Evolutionary conservation across 345 rosid species (phyloP).

Genomic region (Toxicodendron radicans): DNA sequence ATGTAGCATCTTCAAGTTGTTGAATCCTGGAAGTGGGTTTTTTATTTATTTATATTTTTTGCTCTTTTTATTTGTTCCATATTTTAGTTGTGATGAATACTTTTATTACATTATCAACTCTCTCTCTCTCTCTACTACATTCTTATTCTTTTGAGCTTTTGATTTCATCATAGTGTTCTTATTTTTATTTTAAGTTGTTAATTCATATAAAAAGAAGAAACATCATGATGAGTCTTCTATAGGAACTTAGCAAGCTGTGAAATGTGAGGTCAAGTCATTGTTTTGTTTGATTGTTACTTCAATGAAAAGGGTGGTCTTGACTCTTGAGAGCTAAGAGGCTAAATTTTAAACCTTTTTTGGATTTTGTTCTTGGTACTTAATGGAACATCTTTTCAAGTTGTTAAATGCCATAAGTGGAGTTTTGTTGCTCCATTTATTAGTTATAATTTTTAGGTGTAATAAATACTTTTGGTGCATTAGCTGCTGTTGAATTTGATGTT

Average conservation of each 20-base stretch:
- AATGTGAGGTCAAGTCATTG: no score
- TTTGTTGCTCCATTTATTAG: neutral
- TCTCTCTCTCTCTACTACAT: no score
- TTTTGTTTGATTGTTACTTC: no score
- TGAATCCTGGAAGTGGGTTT: neutral
- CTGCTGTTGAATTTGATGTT: neutral
- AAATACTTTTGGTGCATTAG: neutral
- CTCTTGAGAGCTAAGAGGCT: neutral
- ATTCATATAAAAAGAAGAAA: no score
- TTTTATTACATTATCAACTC: neutral
- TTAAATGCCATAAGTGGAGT: neutral
- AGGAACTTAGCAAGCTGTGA: no score
- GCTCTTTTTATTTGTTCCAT: neutral
- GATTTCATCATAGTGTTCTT: no score
- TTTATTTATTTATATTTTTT: neutral
- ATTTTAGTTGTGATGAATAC: neutral
- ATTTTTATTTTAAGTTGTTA: no score
- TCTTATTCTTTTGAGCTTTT: no score
- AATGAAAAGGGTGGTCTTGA: conserved; percentile 1
- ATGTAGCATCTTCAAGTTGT: neutral
- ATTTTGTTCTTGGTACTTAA: neutral
- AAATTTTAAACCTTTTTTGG: neutral
- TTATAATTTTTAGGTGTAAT: no score
- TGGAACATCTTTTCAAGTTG: neutral
- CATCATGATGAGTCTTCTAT: no score